phyloP scores from a whole-genome alignment of 768 basidiomycete species.

The Phlebiopsis flavidoalba region DNA sequence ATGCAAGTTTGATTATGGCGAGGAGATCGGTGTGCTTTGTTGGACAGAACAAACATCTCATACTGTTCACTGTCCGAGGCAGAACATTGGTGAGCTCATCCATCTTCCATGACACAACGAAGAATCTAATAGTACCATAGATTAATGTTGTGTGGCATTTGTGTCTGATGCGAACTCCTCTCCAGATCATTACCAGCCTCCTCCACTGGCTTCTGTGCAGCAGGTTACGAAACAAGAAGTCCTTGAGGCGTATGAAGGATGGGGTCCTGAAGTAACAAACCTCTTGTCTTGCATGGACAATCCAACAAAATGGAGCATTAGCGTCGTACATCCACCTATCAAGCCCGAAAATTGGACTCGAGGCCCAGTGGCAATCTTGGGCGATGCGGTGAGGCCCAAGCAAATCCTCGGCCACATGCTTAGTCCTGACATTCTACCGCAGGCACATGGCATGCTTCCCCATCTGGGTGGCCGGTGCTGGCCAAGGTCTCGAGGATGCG shows the following conservation, averaged over 20 bases:
- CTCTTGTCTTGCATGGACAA: conserved; percentile 39
- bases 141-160: conserved; percentile 44
- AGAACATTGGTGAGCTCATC: conserved; percentile 31
- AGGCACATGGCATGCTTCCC: conserved; percentile 54
- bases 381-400: conserved; percentile 36
- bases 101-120: not conserved
- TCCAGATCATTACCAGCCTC: conserved; percentile 25
- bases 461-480: conserved; percentile 54
- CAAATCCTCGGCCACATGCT: not conserved
- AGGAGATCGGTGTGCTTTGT: conserved; percentile 37
- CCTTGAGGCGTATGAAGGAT: conserved; percentile 37
- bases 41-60: conserved; percentile 47
- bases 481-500: conserved; percentile 57
- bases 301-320: conserved; percentile 49
- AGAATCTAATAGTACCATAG: conserved; percentile 13
- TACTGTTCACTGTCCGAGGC: conserved; percentile 44
- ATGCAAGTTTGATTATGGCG: conserved; percentile 32
- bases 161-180: conserved; percentile 16
- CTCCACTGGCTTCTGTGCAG: conserved; percentile 37
- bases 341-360: conserved; percentile 33
- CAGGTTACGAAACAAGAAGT: conserved; percentile 37
- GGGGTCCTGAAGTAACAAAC: conserved; percentile 38
- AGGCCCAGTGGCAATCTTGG: conserved; percentile 43
- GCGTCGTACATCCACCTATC: conserved; percentile 42
- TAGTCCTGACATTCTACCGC: not conserved